Percentiles rank a stretch among this genome's conserved stretches.
Conservation (phyloP, 2,329 filamentous ascomycete genomes). For the Botryotinia narcissicola region DNA sequence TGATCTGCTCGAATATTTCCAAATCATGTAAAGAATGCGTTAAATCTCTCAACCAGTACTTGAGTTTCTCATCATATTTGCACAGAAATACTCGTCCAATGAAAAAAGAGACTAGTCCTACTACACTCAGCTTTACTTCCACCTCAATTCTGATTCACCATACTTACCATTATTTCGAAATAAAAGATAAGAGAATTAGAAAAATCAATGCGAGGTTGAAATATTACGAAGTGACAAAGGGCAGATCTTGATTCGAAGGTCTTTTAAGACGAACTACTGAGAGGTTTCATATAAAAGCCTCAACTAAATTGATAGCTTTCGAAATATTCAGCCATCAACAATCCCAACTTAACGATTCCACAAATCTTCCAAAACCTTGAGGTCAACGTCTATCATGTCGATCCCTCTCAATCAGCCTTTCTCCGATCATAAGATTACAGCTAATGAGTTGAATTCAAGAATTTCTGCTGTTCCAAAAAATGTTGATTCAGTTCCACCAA, state of each 20-base stretch:
- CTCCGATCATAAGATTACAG: no score
- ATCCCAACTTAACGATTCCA: background rate
- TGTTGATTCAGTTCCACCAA: background rate
- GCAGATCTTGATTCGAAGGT: background rate
- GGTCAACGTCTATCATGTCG: background rate
- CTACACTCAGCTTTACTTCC: background rate
- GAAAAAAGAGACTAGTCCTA: background rate
- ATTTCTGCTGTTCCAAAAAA: no score
- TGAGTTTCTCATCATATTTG: background rate
- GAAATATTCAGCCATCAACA: background rate
- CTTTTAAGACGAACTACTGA: background rate
- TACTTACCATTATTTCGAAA: background rate
- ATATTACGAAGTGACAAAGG: background rate
- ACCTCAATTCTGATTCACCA: background rate
- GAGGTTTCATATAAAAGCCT: accelerated
- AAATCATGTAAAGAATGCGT: background rate
- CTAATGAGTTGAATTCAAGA: background rate
- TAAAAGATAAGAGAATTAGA: background rate
- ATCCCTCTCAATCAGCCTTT: background rate
- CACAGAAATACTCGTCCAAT: background rate
- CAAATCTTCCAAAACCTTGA: no score
- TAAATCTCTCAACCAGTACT: background rate
- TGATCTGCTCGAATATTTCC: background rate
- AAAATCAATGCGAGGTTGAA: background rate
- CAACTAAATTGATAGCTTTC: no score